Base-by-base conservation (phyloP, 2,329 filamentous ascomycete species). In the Colletotrichum ledebouriae region DNA sequence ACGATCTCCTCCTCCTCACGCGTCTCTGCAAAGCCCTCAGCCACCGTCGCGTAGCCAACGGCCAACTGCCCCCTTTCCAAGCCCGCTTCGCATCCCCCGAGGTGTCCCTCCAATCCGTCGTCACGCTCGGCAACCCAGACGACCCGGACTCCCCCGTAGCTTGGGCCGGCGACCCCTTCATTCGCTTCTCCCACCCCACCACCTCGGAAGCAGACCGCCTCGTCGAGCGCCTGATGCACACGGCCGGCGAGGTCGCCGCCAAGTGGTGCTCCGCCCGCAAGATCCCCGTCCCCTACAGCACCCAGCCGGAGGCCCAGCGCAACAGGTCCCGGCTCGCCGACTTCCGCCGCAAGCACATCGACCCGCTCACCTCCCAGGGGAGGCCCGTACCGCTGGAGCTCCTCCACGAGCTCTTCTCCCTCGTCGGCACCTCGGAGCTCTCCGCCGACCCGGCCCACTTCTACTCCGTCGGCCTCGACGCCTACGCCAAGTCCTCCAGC, bases 401-500 rank as follows among this genome's bases (percentile, higher is more conserved):
- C 73, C 73, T 73, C 20, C 75, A 76, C 39, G 68, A 80, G 39
- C 75, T 73, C 29, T 71, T 74, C 41, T 64, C 75, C n/a, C 77
- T 86, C 22, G 69, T 84, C 46, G 89, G 89, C 20, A 77, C 80
- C 20, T 81, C 86, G 59, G 82, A 86, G 68, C 76, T 89, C 12
- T 84, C 85, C 9, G 80, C 84, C n/a, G 77, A 75, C 3, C 84
- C 89, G 0, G 85, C 83, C 9, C 85, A 85, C 5, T 85, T 90
- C 76, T 83, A 86, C 69, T 80, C 85, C 50, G 81, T 91, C 66
- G 90, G 89, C 17, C 74, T 86, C 2, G 82, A 87, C 61, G 85
- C 86, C 78, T 90, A 91, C 76, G 80, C 86, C 66, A 90, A 89
- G 72, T 85, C 85, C 44, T 92, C 90, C 7, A 90, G 87, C 57